Percentiles rank a stretch among this genome's conserved stretches.
phyloP scores from a whole-genome alignment of 768 basidiomycete genomes.

The Sporobolomyces roseus region DNA sequence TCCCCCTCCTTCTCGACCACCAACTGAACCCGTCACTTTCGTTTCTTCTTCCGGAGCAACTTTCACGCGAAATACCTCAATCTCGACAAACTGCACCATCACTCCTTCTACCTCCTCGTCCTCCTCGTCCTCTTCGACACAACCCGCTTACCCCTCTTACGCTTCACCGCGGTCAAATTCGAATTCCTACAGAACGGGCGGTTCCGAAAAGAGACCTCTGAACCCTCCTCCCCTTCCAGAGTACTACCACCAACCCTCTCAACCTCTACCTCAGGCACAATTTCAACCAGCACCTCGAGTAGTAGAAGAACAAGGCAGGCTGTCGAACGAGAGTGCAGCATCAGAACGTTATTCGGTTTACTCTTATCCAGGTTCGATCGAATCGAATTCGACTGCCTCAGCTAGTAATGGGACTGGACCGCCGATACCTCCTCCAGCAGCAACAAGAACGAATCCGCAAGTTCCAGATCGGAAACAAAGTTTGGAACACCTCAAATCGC shows the following conservation, averaged over 20 bases:
- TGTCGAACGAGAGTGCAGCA: conserved; percentile 8
- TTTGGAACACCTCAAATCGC: conserved; percentile 12
- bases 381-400: not conserved
- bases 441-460: not conserved
- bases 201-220: not conserved
- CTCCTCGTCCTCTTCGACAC: no score
- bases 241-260: not conserved
- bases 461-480: conserved; percentile 10
- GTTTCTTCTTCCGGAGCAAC: conserved; percentile 9
- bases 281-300: not conserved
- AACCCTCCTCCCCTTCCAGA: conserved; percentile 8
- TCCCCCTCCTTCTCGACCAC: not conserved
- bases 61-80: conserved; percentile 1
- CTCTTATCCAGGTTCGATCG: conserved; percentile 3
- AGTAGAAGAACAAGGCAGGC: not conserved
- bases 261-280: not conserved
- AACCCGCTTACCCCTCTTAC: not conserved
- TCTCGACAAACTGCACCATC: not conserved
- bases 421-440: no score
- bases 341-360: conserved; percentile 18
- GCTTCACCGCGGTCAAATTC: not conserved
- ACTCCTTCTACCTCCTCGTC: no score
- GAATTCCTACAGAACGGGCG: not conserved
- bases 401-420: no score
- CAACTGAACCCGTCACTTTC: not conserved